Evolutionary conservation across 495 filamentous ascomycete species (phyloP).

Genomic region (Podospora fimiseda): DNA sequence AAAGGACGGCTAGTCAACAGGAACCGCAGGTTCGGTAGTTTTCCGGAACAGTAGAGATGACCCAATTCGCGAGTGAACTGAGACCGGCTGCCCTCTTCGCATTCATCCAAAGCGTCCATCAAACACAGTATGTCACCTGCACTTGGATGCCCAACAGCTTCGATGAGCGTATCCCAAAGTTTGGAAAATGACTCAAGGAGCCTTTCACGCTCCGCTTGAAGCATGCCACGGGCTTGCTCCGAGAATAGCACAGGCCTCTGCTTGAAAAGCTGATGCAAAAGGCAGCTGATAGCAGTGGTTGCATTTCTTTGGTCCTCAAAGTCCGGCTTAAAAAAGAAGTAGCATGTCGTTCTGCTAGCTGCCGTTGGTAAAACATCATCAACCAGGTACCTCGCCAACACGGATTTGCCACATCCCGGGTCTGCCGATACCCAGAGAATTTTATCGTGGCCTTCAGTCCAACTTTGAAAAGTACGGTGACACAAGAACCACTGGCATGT

Average conservation of each 20-base stretch:
- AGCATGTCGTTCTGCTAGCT: conserved; percentile 29
- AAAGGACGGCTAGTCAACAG: conserved; percentile 48
- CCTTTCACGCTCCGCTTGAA: conserved; percentile 15
- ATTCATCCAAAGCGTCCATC: conserved; percentile 45
- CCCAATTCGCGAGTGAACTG: conserved; percentile 12
- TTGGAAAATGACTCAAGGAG: conserved; percentile 29
- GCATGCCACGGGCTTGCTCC: conserved; percentile 21
- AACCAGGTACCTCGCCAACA: conserved; percentile 40
- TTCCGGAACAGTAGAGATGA: conserved; percentile 8
- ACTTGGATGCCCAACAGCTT: conserved; percentile 24
- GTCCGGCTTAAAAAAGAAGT: conserved; percentile 57
- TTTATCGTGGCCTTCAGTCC: conserved; percentile 20
- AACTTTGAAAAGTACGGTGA: conserved; percentile 29
- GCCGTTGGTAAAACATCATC: conserved; percentile 29
- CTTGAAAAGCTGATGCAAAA: conserved; percentile 45
- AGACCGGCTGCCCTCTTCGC: conserved; percentile 11
- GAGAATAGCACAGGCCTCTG: conserved; percentile 26
- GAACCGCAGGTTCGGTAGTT: conserved; percentile 34
- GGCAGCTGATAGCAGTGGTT: conserved; percentile 33
- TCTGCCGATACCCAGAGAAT: conserved; percentile 47
- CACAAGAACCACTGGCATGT: conserved; percentile 40
- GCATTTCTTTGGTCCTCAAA: conserved; percentile 37
- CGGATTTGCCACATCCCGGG: conserved; percentile 53
- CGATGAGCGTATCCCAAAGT: conserved; percentile 39
- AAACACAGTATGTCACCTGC: conserved; percentile 44